Base-by-base conservation (phyloP, 352 stramenopile species). In the Phytophthora hibernalis region DNA sequence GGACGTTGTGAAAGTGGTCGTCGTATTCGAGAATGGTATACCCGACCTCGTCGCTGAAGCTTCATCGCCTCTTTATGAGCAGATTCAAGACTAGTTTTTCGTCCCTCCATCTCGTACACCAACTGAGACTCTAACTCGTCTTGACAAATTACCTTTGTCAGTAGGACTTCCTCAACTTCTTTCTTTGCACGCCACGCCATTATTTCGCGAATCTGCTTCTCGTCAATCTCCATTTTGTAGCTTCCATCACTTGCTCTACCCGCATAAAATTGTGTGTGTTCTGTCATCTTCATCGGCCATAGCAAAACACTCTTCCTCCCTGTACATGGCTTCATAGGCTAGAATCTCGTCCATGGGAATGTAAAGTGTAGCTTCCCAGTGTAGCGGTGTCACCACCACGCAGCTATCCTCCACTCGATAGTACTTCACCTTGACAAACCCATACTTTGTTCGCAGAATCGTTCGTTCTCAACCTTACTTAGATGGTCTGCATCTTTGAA, bases 331-430 rank as follows among this genome's bases (percentile, higher is more conserved):
- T 67, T 92, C 85, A 12, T 72, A 54, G 2, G 53, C 53, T 16
- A 90, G 24, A 20, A 95, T 62, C 13, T 90, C 54, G 28, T 65
- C 38, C 3, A 90, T 45, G 0, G 72, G 69, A 3, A 91, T 66
- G 40, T 72, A 90, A 7, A 93, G 61, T 2, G 82, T 90, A 1
- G 66, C 84, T 22, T 80, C 47, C 84, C 84, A 95, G 2, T 68
- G 35, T 1, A 82, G 26, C 2, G 75, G 67, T 15, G 56, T 71
- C 7, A 91, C 63, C 2, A 90, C 73, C 2, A 92, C 65, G 38
- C 63, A 85, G 8, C 61, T 60, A 57, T 93, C 86, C 22, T 81
- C 69, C 13, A 74, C 54, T n/a, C 86, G 79, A 30, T 76, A 92
- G 45, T 81, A 83, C 1, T 81, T 5, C 0, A 90, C 72, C 8